A percentile compares a stretch with the other conserved stretches of the same genome.
Evolutionary conservation across 495 filamentous ascomycete genomes (phyloP).

Genomic region (Stereocaulon alpinum): DNA sequence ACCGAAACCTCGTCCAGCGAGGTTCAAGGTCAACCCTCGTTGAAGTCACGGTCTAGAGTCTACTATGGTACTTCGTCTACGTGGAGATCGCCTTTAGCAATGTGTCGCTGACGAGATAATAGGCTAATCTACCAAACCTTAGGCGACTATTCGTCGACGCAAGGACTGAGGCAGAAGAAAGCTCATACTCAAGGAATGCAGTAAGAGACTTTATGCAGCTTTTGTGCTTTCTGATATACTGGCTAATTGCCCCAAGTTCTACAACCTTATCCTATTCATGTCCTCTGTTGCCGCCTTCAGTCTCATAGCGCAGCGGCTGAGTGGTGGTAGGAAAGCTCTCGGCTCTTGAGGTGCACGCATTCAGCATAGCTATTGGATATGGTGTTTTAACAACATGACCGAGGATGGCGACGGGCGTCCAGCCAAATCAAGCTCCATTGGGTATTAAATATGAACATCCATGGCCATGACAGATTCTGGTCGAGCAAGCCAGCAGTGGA

Average conservation of each 20-base stretch:
- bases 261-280: slow-evolving; percentile 92
- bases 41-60: neutral
- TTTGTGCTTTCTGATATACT: slow-evolving; percentile 3
- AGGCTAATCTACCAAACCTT: slow-evolving; percentile 89
- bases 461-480: neutral
- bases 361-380: neutral
- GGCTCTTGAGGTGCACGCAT: slow-evolving; percentile 1
- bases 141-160: slow-evolving; percentile 95
- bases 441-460: neutral
- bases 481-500: neutral
- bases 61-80: neutral
- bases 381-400: neutral
- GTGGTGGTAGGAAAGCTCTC: slow-evolving; percentile 30
- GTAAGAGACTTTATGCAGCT: slow-evolving; percentile 40
- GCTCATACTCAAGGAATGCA: slow-evolving; percentile 84
- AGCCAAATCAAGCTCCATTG: neutral
- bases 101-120: neutral
- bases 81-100: neutral
- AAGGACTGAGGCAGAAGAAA: slow-evolving; percentile 85
- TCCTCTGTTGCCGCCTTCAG: slow-evolving; percentile 90
- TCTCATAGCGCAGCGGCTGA: slow-evolving; percentile 71
- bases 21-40: neutral
- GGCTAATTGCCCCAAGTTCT: slow-evolving; percentile 53
- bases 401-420: neutral
- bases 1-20: neutral